Conservation (phyloP, 2,329 filamentous ascomycete species). For the Cladorrhinum sp. region DNA sequence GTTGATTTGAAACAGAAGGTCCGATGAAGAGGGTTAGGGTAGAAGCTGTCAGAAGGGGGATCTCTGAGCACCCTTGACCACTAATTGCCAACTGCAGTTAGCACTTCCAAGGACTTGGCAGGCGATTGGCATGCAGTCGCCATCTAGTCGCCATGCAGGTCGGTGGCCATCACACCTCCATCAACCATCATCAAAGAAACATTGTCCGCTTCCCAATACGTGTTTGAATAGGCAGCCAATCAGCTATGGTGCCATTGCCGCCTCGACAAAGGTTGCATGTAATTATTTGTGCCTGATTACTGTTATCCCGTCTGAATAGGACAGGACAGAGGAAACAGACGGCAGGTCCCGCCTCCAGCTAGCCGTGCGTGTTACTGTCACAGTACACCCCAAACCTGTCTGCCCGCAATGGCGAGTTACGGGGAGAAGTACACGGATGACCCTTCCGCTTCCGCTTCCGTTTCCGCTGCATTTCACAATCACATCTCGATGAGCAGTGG, state of each 20-base stretch:
- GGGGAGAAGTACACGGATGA: neutral
- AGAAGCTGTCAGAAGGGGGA: neutral
- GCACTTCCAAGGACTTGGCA: slow-evolving; percentile 2
- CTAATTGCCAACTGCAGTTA: neutral
- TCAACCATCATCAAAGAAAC: slow-evolving; percentile 2
- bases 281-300: slow-evolving; percentile 4
- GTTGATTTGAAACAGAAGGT: neutral
- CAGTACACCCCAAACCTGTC: neutral
- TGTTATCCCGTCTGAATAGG: too few relatives aligned
- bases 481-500: slow-evolving; percentile 12
- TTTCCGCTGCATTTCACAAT: slow-evolving; percentile 8
- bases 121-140: neutral
- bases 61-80: neutral
- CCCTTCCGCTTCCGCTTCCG: slow-evolving; percentile 6
- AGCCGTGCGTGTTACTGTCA: too few relatives aligned
- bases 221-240: slow-evolving; percentile 25
- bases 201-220: slow-evolving; percentile 19
- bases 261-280: slow-evolving; percentile 18
- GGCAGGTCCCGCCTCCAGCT: slow-evolving; percentile 6
- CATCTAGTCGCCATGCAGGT: neutral
- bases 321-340: slow-evolving; percentile 2
- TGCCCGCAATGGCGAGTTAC: slow-evolving; percentile 15
- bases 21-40: slow-evolving; percentile 6
- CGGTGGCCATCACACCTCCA: neutral
- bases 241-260: slow-evolving; percentile 20